Conservation (phyloP, 1,284 basidiomycete genomes). For the Irpex rosettiformis region DNA sequence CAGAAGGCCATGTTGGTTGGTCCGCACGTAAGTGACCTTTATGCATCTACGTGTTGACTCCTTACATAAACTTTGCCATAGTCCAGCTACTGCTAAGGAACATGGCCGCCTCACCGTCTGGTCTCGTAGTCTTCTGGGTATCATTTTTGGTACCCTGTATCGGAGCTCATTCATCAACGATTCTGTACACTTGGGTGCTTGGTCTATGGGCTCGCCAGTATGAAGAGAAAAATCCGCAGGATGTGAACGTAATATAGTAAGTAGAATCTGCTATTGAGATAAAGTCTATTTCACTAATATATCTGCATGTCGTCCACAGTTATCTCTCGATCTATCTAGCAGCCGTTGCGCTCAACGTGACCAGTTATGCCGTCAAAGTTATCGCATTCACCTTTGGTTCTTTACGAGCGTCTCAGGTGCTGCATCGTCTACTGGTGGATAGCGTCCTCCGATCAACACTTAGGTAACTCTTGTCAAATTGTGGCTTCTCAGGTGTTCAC, state of each 20-base stretch:
- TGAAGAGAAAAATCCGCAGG: slow-evolving; percentile 24
- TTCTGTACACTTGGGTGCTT: slow-evolving; percentile 22
- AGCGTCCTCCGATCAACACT: slow-evolving; percentile 52
- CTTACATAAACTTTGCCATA: slow-evolving; percentile 5
- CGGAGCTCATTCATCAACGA: slow-evolving; percentile 19
- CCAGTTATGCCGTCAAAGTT: slow-evolving; percentile 25
- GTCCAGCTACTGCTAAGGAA: slow-evolving; percentile 26
- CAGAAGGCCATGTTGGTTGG: slow-evolving; percentile 51
- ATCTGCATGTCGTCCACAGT: slow-evolving; percentile 15
- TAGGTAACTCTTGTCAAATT: slow-evolving; percentile 24
- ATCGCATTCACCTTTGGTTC: slow-evolving; percentile 36
- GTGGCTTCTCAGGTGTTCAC: neutral
- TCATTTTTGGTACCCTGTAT: slow-evolving; percentile 23
- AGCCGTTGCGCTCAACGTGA: slow-evolving; percentile 28
- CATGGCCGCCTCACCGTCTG: slow-evolving; percentile 25
- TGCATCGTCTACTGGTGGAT: slow-evolving; percentile 52
- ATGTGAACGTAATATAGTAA: slow-evolving; percentile 29
- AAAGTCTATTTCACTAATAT: neutral
- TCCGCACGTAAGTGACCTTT: slow-evolving; percentile 29
- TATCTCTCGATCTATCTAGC: slow-evolving; percentile 42
- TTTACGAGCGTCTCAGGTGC: slow-evolving; percentile 47
- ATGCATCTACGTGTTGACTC: slow-evolving; percentile 3
- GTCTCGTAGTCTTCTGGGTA: slow-evolving; percentile 30
- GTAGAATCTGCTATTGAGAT: slow-evolving; percentile 11
- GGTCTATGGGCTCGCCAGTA: slow-evolving; percentile 26